Evolutionary conservation across 208 protist species (phyloP).

Genomic region (Trypanosoma caninum): DNA sequence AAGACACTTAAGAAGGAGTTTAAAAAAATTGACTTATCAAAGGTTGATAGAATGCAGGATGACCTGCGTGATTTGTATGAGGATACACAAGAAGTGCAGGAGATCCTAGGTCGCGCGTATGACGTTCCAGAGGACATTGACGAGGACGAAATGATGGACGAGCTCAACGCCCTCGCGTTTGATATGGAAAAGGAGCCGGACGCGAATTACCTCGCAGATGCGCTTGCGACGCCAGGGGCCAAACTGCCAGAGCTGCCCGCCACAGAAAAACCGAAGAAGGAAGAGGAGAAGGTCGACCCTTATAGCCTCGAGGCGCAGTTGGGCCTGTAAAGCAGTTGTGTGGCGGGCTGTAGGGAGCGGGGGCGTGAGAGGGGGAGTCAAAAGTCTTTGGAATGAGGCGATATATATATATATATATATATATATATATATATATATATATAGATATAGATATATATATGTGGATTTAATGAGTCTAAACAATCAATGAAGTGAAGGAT

Average conservation of each 20-base stretch:
- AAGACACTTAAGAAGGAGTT: conserved; percentile 85
- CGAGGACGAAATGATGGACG: conserved; percentile 89
- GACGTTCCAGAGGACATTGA: conserved; percentile 91
- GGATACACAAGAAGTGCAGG: conserved; percentile 92
- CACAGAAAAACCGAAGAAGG: conserved; percentile 25
- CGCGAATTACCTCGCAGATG: conserved; percentile 75
- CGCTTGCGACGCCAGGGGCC: conserved; percentile 63
- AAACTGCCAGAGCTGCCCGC: conserved; percentile 53
- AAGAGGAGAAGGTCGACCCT: conserved; percentile 59
- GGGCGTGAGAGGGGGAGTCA: background rate
- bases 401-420: no score
- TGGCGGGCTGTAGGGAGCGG: no score
- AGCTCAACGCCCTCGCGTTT: conserved; percentile 86
- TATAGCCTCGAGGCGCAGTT: conserved; percentile 84
- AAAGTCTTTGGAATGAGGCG: background rate
- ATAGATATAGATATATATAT: no score
- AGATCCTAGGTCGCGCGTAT: conserved; percentile 90
- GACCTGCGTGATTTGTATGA: conserved; percentile 90
- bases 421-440: conserved; percentile 11
- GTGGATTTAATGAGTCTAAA: no score
- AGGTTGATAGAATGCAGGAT: conserved; percentile 86
- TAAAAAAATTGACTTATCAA: conserved; percentile 81
- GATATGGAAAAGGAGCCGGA: conserved; percentile 79
- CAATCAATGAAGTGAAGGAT: no score
- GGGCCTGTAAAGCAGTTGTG: conserved; percentile 63